Evolutionary conservation across 139 green algal species (phyloP), one percentile per base, ranked within the genome.

Genomic region (Chlamydomonas eustigma): DNA sequence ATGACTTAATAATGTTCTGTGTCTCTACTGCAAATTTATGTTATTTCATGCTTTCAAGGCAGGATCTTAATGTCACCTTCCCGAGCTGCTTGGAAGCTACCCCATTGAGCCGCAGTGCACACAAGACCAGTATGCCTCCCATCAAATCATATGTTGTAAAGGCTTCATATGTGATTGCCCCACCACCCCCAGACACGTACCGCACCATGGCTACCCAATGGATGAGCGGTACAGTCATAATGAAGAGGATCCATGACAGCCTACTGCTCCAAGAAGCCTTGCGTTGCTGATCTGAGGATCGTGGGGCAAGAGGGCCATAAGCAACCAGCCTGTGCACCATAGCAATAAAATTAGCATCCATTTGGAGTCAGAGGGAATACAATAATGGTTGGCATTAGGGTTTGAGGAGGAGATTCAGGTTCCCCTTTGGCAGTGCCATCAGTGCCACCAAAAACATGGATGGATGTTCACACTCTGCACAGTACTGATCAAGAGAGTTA

Each of bases 211-310:
- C 78, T 0, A 32, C 32, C 73, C 65, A 84, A 39, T 92, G 88
- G 4, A 90, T 58, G 0, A 86, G 39, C 6, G 85, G 84, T 8
- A 92, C 75, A 0, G 67, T 35, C 0, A 77, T 1, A 0, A 90
- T 78, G 64, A 92, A 92, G 5, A 75, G 39, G 2, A 78, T 12
- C 66, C 86, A 81, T 1, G 77, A 33, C 1, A 79, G 34, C 2
- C 67, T 67, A 28, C 1, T 35, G n/a, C 24, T 25, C 44, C 44
- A 58, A 39, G 67, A 75, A 1, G 39, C 76, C 3, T 38, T 32
- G 3, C 79, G 68, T 63, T 92, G 85, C 28, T 71, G 37, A 63
- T 92, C 87, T 0, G 65, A 39, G 2, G 38, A 44, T 2, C 67
- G 28, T 0, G 76, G 73, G 0, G 82, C 74, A 6, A 92, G 66